Evolutionary conservation across 192 early-diverging fungal species (phyloP).

Genomic region (Geosiphon pyriformis): DNA sequence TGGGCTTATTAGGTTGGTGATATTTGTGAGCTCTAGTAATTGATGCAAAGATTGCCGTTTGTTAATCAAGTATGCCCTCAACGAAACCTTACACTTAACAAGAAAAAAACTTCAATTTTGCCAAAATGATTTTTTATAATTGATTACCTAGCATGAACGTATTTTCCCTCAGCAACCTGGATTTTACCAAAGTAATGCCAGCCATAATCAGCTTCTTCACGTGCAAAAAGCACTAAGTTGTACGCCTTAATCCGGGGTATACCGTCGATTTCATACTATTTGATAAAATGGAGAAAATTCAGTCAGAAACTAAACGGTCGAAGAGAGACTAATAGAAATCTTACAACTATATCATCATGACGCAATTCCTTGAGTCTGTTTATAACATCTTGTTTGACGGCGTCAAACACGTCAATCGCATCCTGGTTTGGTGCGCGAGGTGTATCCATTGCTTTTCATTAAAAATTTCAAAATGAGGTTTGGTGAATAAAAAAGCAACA

Average conservation of each 20-base stretch:
- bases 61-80: too few species aligned
- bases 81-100: too few species aligned
- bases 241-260: slow-evolving; percentile 30
- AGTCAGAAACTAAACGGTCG: background rate
- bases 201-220: slow-evolving; percentile 39
- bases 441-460: background rate
- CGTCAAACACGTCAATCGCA: background rate
- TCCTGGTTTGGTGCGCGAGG: background rate
- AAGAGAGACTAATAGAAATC: background rate
- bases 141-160: slow-evolving; percentile 39
- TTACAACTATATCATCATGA: background rate
- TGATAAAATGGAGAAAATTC: too few species aligned
- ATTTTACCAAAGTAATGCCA: slow-evolving; percentile 43
- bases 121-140: background rate
- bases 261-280: slow-evolving; percentile 32
- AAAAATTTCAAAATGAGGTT: too few species aligned
- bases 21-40: slow-evolving; percentile 39
- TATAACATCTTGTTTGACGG: background rate
- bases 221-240: slow-evolving; percentile 37
- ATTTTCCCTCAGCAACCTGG: slow-evolving; percentile 36
- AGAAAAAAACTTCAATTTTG: background rate
- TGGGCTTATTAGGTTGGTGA: slow-evolving; percentile 23
- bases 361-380: background rate
- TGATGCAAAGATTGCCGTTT: too few species aligned
- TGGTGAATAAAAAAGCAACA: too few species aligned